A percentile compares a stretch with the other conserved stretches of the same genome.
phyloP scores from a whole-genome alignment of 768 basidiomycete genomes.

The Boletus speciosus region DNA sequence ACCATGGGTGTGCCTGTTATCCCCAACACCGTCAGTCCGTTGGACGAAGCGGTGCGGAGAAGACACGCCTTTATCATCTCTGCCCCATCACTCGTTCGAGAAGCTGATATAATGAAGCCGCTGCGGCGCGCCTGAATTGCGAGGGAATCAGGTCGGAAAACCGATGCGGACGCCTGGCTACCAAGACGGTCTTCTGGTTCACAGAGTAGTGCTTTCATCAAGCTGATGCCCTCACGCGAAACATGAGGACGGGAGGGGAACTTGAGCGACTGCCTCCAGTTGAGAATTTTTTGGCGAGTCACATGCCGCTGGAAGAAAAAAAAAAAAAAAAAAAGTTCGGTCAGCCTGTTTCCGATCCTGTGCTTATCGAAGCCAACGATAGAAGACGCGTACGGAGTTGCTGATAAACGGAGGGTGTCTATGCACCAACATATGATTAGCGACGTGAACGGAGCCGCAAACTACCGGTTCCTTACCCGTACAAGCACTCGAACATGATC shows the following conservation, averaged over 20 bases:
- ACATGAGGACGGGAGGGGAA: slow-evolving; percentile 84
- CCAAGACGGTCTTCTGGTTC: slow-evolving; percentile 95
- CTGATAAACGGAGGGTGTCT: slow-evolving; percentile 96
- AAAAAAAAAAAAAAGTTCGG: neutral
- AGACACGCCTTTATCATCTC: slow-evolving; percentile 76
- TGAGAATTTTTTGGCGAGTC: slow-evolving; percentile 95
- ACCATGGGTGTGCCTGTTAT: slow-evolving; percentile 79
- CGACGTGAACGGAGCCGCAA: slow-evolving; percentile 25
- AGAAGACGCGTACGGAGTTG: slow-evolving; percentile 63
- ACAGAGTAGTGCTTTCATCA: slow-evolving; percentile 88
- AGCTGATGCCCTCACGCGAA: slow-evolving; percentile 80
- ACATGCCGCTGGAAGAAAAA: slow-evolving; percentile 66
- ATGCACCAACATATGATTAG: slow-evolving; percentile 19
- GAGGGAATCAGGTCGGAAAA: slow-evolving; percentile 73
- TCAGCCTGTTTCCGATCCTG: slow-evolving; percentile 19
- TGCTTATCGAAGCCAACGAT: slow-evolving; percentile 18
- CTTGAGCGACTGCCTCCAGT: slow-evolving; percentile 86
- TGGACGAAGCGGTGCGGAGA: slow-evolving; percentile 15
- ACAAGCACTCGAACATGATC: slow-evolving; percentile 95
- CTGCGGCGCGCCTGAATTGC: slow-evolving; percentile 72
- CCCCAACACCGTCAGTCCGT: slow-evolving; percentile 15
- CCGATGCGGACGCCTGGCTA: slow-evolving; percentile 63
- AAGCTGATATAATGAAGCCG: slow-evolving; percentile 55
- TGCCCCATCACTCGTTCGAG: slow-evolving; percentile 73
- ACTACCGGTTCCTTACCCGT: slow-evolving; percentile 57